Conservation (phyloP, 768 basidiomycete genomes). For the Pisolithus sp. region DNA sequence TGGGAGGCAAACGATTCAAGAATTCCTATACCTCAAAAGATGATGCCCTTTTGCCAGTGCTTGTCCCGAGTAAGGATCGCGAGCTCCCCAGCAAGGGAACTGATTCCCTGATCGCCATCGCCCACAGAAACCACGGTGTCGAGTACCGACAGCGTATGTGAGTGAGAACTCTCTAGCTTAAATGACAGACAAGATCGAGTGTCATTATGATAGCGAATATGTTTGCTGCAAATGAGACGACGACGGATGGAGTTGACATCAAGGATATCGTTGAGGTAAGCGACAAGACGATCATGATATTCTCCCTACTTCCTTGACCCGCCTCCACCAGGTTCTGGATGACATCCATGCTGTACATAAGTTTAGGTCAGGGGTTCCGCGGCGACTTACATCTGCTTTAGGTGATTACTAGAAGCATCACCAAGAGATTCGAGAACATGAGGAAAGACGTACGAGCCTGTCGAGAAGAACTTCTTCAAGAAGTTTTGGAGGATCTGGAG, state of each 20-base stretch:
- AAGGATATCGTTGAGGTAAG: slow-evolving; percentile 41
- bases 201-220: neutral
- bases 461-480: slow-evolving; percentile 41
- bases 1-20: neutral
- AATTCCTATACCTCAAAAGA: slow-evolving; percentile 1
- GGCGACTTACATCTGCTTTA: slow-evolving; percentile 22
- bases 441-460: slow-evolving; percentile 39
- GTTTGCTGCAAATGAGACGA: neutral
- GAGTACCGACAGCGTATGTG: neutral
- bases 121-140: neutral
- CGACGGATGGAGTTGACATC: slow-evolving; percentile 11
- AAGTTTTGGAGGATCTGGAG: slow-evolving; percentile 38
- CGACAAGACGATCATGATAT: neutral
- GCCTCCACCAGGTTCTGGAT: slow-evolving; percentile 36
- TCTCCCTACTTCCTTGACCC: neutral
- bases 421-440: slow-evolving; percentile 41
- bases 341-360: slow-evolving; percentile 41
- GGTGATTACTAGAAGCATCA: slow-evolving; percentile 44
- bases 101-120: neutral
- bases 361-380: neutral
- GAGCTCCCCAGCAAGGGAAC: neutral
- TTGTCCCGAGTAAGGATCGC: neutral
- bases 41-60: slow-evolving; percentile 14
- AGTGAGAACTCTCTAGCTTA: neutral
- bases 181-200: too few relatives aligned